Evolutionary conservation across 73 alveolate species (phyloP).

Genomic region (Paramecium primaurelia): DNA sequence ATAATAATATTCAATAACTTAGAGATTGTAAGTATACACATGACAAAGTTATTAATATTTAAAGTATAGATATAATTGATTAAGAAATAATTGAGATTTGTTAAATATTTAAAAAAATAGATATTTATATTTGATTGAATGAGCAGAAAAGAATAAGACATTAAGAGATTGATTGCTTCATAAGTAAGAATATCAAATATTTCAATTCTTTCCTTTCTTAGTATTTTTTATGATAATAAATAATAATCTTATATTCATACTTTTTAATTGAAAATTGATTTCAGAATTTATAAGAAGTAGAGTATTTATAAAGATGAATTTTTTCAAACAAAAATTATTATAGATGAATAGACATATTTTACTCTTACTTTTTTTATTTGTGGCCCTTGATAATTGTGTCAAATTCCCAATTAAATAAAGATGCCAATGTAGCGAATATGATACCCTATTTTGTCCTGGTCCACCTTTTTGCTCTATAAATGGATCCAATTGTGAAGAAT

Average conservation of each 20-base stretch:
- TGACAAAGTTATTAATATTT: no score
- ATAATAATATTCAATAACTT: no score
- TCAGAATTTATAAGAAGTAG: no score
- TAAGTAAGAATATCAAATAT: not conserved
- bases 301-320: no score
- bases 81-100: constrained; percentile 23
- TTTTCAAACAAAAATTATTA: no score
- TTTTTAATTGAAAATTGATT: no score
- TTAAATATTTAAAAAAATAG: constrained; percentile 17
- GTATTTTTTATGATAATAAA: no score
- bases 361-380: no score
- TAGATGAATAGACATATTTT: no score
- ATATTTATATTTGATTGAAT: constrained; percentile 24
- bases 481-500: not conserved
- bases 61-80: not conserved
- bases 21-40: no score
- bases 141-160: constrained; percentile 60
- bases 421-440: not conserved
- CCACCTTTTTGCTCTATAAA: not conserved
- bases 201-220: no score
- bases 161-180: constrained; percentile 63
- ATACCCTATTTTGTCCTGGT: not conserved
- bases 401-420: not conserved
- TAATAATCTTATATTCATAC: no score
- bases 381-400: not conserved